Evolutionary conservation across 768 basidiomycete genomes (phyloP).

Genomic region (Trametes gibbosa): DNA sequence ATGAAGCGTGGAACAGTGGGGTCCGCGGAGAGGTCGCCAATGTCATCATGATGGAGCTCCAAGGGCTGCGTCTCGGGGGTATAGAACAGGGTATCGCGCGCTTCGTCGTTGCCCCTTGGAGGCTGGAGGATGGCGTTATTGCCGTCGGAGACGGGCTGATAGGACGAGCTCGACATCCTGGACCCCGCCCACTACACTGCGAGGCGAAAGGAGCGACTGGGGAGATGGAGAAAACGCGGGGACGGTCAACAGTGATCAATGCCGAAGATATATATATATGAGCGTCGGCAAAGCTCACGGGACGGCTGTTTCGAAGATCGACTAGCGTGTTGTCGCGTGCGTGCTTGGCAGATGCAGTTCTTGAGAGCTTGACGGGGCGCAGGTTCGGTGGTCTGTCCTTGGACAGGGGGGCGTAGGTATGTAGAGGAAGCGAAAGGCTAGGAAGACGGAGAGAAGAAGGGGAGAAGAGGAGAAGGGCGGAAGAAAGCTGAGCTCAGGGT

Average conservation of each 20-base stretch:
- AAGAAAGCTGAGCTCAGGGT: background rate
- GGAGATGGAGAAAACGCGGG: background rate
- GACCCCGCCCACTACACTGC: background rate
- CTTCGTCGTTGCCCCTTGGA: background rate
- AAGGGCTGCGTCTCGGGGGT: slow-evolving; percentile 36
- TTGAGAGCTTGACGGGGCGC: background rate
- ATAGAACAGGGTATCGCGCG: slow-evolving; percentile 15
- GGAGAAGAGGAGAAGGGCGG: background rate
- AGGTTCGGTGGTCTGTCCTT: no score
- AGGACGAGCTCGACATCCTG: slow-evolving; percentile 17
- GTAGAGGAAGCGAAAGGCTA: background rate
- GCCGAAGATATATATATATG: slow-evolving; percentile 7
- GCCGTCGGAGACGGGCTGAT: slow-evolving; percentile 14
- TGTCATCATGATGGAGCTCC: slow-evolving; percentile 28
- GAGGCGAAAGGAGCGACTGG: background rate
- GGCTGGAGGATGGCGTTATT: slow-evolving; percentile 1
- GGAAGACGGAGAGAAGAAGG: background rate
- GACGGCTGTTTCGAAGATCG: background rate
- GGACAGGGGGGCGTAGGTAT: background rate
- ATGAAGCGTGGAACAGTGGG: slow-evolving; percentile 57
- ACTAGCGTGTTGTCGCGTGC: slow-evolving; percentile 2
- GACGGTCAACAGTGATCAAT: background rate
- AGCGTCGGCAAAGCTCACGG: background rate
- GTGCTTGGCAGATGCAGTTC: slow-evolving; percentile 4
- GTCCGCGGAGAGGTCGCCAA: slow-evolving; percentile 40